Percentiles rank a stretch among this genome's conserved stretches.
These are phyloP conservation scores for Mimosa bimucronata DNA, from an alignment of 306 rosid species.

Conservation along the genomic window DNA sequence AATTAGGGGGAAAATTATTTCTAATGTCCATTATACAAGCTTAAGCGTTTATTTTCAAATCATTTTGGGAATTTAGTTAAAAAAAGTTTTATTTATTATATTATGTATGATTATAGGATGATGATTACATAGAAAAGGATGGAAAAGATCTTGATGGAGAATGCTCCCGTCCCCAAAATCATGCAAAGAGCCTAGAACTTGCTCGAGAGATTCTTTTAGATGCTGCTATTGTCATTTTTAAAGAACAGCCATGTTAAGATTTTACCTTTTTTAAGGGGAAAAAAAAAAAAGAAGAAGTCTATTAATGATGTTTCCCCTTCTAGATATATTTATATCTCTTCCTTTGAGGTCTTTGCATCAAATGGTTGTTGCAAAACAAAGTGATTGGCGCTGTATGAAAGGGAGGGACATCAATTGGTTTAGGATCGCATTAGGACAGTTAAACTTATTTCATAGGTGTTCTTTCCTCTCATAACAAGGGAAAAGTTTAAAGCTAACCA, in stretches of 20 bases:
- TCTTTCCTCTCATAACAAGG: constrained; percentile 15
- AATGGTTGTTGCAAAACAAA: too few species aligned
- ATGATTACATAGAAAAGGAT: constrained; percentile 79
- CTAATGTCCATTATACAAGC: constrained; percentile 19
- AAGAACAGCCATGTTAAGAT: constrained; percentile 69
- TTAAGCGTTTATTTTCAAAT: constrained; percentile 17
- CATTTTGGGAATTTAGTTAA: constrained; percentile 23
- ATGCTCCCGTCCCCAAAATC: constrained; percentile 88
- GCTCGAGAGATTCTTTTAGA: constrained; percentile 83
- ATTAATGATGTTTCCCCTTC: neutral
- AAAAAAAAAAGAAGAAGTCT: neutral
- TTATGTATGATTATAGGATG: constrained; percentile 55
- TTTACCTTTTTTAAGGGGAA: constrained; percentile 11
- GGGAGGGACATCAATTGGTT: constrained; percentile 18
- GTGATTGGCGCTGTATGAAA: constrained; percentile 15
- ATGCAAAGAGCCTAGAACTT: constrained; percentile 89
- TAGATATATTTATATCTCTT: constrained; percentile 15
- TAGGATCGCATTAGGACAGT: constrained; percentile 8
- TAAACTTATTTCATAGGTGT: constrained; percentile 7
- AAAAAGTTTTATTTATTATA: constrained; percentile 24
- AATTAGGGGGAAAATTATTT: constrained; percentile 39
- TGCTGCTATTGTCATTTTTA: constrained; percentile 80
- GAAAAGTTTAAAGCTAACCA: constrained; percentile 2
- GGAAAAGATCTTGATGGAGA: constrained; percentile 85
- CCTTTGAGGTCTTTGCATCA: constrained; percentile 12